Conservation (phyloP, 2,329 filamentous ascomycete species). For the Pyrenochaeta sp. region DNA sequence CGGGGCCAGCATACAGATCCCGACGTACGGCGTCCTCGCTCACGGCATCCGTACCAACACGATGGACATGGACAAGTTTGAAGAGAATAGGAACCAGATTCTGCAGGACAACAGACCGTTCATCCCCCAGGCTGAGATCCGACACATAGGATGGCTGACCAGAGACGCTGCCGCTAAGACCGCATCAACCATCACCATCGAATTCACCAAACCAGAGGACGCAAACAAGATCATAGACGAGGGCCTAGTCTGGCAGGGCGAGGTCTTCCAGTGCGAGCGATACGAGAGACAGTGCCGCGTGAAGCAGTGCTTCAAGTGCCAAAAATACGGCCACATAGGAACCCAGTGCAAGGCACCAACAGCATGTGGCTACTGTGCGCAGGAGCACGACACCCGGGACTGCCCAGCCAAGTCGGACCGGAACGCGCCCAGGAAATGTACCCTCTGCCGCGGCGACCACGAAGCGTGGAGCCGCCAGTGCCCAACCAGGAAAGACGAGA, state of each 20-base stretch:
- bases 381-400: slow-evolving; percentile 14
- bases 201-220: too few relatives aligned
- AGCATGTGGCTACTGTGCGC: slow-evolving; percentile 20
- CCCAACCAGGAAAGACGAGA: slow-evolving; percentile 22
- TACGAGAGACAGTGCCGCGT: slow-evolving; percentile 21
- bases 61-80: too few relatives aligned
- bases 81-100: too few relatives aligned
- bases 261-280: slow-evolving; percentile 21
- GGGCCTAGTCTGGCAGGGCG: slow-evolving; percentile 21
- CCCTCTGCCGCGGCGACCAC: slow-evolving; percentile 17
- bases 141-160: too few relatives aligned
- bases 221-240: slow-evolving; percentile 29
- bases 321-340: slow-evolving; percentile 28
- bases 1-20: too few relatives aligned
- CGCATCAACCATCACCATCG: too few relatives aligned
- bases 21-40: too few relatives aligned
- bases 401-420: slow-evolving; percentile 14
- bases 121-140: too few relatives aligned
- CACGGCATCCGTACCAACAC: too few relatives aligned
- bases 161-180: too few relatives aligned
- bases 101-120: too few relatives aligned
- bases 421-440: slow-evolving; percentile 18
- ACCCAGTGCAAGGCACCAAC: slow-evolving; percentile 28
- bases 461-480: slow-evolving; percentile 19
- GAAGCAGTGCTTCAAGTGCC: slow-evolving; percentile 22